Evolutionary conservation across 208 protist species (phyloP).

Genomic region (Sergeia podlipaevii): DNA sequence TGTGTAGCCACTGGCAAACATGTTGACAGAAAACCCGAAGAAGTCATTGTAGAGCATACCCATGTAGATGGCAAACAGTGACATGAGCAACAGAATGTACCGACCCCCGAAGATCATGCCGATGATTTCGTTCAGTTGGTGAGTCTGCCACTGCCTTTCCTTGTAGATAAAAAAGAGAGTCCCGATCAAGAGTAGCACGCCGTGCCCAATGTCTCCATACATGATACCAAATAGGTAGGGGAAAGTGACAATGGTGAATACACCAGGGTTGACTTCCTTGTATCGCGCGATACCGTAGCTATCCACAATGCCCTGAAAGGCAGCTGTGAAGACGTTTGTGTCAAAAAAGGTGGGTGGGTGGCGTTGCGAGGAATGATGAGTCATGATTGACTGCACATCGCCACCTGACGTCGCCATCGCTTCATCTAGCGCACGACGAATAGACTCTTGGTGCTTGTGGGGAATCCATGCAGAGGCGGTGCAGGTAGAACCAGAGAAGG

Average conservation of each 20-base stretch:
- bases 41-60: slow-evolving; percentile 98
- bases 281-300: slow-evolving; percentile 96
- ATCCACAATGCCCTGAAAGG: slow-evolving; percentile 98
- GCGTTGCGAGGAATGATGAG: slow-evolving; percentile 52
- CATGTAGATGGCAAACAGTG: slow-evolving; percentile 95
- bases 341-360: slow-evolving; percentile 97
- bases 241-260: slow-evolving; percentile 98
- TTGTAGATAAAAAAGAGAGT: slow-evolving; percentile 72
- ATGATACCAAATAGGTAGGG: slow-evolving; percentile 99
- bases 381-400: slow-evolving; percentile 85
- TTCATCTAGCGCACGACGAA: slow-evolving; percentile 45
- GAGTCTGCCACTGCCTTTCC: slow-evolving; percentile 75
- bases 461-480: slow-evolving; percentile 94
- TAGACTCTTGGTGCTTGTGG: slow-evolving; percentile 30
- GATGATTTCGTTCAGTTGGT: slow-evolving; percentile 84
- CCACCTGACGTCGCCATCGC: slow-evolving; percentile 51
- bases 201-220: slow-evolving; percentile 99
- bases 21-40: slow-evolving; percentile 87
- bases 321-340: slow-evolving; percentile 94
- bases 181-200: slow-evolving; percentile 87
- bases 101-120: slow-evolving; percentile 78
- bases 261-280: slow-evolving; percentile 92
- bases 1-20: slow-evolving; percentile 79
- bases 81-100: slow-evolving; percentile 98
- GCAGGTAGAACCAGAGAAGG: slow-evolving; percentile 77